Conservation (phyloP, 345 rosid species). For the Erysimum cheiranthoides region DNA sequence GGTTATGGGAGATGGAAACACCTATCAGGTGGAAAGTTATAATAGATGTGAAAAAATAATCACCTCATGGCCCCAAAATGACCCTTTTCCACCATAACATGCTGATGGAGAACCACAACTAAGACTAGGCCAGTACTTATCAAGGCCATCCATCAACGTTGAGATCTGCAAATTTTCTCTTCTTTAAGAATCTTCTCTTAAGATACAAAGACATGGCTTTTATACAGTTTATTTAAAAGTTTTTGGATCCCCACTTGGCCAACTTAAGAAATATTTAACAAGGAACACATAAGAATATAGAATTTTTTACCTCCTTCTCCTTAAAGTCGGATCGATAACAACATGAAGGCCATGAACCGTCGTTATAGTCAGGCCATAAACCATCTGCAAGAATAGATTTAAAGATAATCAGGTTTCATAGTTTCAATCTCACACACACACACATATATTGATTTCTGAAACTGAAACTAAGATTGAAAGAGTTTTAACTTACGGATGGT, state of each 20-base stretch:
- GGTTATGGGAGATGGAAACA: background rate
- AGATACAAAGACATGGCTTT: slow-evolving; percentile 15
- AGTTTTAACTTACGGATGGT: slow-evolving; percentile 82
- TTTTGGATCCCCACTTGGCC: background rate
- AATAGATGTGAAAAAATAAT: slow-evolving; percentile 27
- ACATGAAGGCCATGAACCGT: slow-evolving; percentile 94
- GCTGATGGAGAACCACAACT: slow-evolving; percentile 67
- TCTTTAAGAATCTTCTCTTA: slow-evolving; percentile 17
- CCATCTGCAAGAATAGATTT: slow-evolving; percentile 64
- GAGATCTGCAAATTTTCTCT: slow-evolving; percentile 55
- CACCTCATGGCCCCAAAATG: slow-evolving; percentile 92
- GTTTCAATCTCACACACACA: slow-evolving; percentile 7
- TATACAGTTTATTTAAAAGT: background rate
- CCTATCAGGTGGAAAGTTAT: background rate
- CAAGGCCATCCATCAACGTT: slow-evolving; percentile 57
- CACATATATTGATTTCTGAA: background rate
- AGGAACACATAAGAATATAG: background rate
- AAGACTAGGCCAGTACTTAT: slow-evolving; percentile 82
- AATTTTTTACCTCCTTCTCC: slow-evolving; percentile 64
- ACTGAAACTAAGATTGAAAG: slow-evolving; percentile 11
- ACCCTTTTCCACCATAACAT: slow-evolving; percentile 68
- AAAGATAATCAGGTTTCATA: background rate
- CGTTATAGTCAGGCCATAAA: slow-evolving; percentile 95
- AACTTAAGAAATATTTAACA: background rate
- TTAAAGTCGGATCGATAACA: slow-evolving; percentile 63